Conservation (phyloP, 495 filamentous ascomycete genomes). For the Trichoderma parareesei region DNA sequence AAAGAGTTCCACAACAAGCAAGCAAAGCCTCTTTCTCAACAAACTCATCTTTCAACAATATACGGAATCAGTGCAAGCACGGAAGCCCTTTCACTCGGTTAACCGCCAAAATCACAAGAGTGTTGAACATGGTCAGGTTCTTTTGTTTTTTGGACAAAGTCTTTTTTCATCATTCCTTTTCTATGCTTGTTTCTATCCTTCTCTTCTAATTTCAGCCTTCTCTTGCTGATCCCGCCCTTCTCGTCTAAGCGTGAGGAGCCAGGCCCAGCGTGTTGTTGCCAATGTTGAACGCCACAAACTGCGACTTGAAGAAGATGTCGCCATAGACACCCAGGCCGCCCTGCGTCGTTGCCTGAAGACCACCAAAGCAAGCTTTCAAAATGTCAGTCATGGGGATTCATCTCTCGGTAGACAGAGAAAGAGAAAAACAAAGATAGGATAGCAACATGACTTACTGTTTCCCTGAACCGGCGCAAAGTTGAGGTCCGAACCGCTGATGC, state of each 20-base stretch:
- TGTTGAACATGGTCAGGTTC: too few species aligned
- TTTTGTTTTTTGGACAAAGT: background rate
- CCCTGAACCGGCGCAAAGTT: constrained; percentile 17
- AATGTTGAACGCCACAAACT: constrained; percentile 59
- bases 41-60: too few species aligned
- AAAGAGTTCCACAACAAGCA: background rate
- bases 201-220: background rate
- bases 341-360: constrained; percentile 44
- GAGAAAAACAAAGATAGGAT: background rate
- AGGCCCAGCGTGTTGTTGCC: constrained; percentile 46
- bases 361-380: constrained; percentile 43
- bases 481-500: constrained; percentile 48
- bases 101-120: too few species aligned
- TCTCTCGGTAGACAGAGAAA: too few species aligned
- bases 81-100: too few species aligned
- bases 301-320: constrained; percentile 66
- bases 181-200: background rate
- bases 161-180: background rate
- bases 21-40: background rate
- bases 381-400: background rate
- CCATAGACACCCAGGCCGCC: constrained; percentile 57
- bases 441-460: constrained; percentile 7
- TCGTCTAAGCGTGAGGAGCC: constrained; percentile 24
- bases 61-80: too few species aligned
- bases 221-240: background rate